Evolutionary conservation across 1,284 basidiomycete species (phyloP).

Genomic region (Puccinia hordei): DNA sequence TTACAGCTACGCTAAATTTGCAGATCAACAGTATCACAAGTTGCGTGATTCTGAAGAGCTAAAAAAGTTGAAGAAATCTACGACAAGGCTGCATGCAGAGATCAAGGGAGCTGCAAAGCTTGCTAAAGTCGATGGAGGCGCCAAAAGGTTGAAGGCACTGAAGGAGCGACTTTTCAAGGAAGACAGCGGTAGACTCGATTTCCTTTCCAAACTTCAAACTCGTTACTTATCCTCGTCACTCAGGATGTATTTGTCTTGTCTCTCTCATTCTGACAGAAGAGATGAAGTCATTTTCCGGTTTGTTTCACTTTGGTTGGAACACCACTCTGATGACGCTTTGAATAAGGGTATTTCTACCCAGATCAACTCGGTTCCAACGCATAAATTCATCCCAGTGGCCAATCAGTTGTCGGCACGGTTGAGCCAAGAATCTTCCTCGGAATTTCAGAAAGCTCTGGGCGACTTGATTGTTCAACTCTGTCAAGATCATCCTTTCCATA

Average conservation of each 20-base stretch:
- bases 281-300: conserved; percentile 77
- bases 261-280: conserved; percentile 70
- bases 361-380: conserved; percentile 73
- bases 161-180: conserved; percentile 68
- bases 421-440: conserved; percentile 59
- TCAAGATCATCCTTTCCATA: conserved; percentile 89
- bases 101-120: conserved; percentile 58
- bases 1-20: conserved; percentile 81
- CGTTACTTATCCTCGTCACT: conserved; percentile 74
- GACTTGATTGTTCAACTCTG: conserved; percentile 74
- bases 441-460: conserved; percentile 70
- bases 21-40: conserved; percentile 78
- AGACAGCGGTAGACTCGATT: conserved; percentile 66
- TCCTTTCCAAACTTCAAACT: conserved; percentile 51
- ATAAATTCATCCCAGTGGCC: conserved; percentile 84
- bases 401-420: conserved; percentile 90
- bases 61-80: conserved; percentile 70
- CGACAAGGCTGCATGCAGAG: conserved; percentile 72
- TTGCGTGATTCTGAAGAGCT: conserved; percentile 73
- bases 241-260: conserved; percentile 76
- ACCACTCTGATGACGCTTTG: conserved; percentile 68
- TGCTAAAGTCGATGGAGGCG: conserved; percentile 42
- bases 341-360: conserved; percentile 65
- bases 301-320: conserved; percentile 87
- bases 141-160: conserved; percentile 62